phyloP scores from a whole-genome alignment of 2,329 filamentous ascomycete species.

The Ceratocystiopsis sp. region DNA sequence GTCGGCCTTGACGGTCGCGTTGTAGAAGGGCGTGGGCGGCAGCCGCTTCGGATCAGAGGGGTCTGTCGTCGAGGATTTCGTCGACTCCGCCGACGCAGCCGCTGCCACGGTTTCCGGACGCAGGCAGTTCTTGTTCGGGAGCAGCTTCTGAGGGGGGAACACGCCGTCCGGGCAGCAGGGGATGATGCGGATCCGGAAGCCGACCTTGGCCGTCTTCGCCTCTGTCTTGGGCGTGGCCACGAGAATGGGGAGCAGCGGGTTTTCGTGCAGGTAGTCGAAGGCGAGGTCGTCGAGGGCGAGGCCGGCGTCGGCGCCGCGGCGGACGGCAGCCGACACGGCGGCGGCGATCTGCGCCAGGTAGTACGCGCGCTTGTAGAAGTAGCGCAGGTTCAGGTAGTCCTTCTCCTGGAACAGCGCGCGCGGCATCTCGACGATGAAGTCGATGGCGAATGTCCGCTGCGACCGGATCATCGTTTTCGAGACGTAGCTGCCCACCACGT shows the following conservation, averaged over 20 bases:
- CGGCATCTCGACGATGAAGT: conserved; percentile 82
- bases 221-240: conserved; percentile 15
- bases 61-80: background rate
- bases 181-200: conserved; percentile 48
- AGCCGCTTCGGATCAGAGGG: conserved; percentile 22
- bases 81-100: conserved; percentile 16
- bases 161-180: conserved; percentile 51
- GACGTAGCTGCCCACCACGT: conserved; percentile 78
- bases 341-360: conserved; percentile 71
- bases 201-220: conserved; percentile 19
- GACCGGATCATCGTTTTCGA: conserved; percentile 55
- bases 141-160: conserved; percentile 56
- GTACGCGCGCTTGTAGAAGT: conserved; percentile 88
- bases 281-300: conserved; percentile 37
- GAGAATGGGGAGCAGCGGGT: conserved; percentile 57
- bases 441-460: conserved; percentile 43
- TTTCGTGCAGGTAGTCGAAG: conserved; percentile 55
- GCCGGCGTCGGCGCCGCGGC: conserved; percentile 24
- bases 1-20: conserved; percentile 68
- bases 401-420: conserved; percentile 71
- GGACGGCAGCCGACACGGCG: conserved; percentile 35
- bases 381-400: conserved; percentile 82
- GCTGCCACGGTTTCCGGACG: conserved; percentile 31
- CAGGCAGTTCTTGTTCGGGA: conserved; percentile 52
- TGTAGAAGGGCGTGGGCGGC: conserved; percentile 67